Base-by-base conservation (phyloP, 2,329 filamentous ascomycete species). In the Xylogone sp. region DNA sequence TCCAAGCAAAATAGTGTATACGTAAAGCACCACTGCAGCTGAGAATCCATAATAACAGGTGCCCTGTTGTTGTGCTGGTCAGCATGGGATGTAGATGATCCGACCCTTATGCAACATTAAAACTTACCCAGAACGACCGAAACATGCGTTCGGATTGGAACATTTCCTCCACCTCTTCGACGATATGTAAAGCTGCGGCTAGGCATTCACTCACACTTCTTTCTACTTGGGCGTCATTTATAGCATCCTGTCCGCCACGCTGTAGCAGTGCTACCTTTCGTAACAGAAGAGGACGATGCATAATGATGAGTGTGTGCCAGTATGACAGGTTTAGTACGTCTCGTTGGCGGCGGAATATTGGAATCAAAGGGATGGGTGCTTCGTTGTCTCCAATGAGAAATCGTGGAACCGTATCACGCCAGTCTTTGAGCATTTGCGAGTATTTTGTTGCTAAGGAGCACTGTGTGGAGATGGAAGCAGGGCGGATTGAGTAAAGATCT, bases 301-400 rank as follows among this genome's bases (percentile, higher is more conserved):
- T 73, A n/a, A 83, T 71, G 59, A 84, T 79, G 9, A 78, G 69
- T 2, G 79, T 77, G 48, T 83, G 80, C 3, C 71, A 74, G 55
- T 81, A 75, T 0, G 78, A 78, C 0, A 83, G 66, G 39, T 75
- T 76, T 8, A 83, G 63, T 1, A 80, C 78, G 0, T 70, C 75
- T 2, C 78, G 74, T 55, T 83, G 79, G 2, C 69, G 71, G 27
- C 64, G 68, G 39, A 77, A 76, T 5, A 67, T 70, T 0, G 71
- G 69, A 8, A 78, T 74, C 2, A 78, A 61, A 50, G 71, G 69
- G 3, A 68, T 71, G 0, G 71, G 66, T 45, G 74, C 71, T 3
- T 75, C 62, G 8, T 65, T 69, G 29, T 69, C 67, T 1, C 68
- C 67, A 46, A 70, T 69, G 3, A 78, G 62, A 21, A 77, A 71